Evolutionary conservation across 148 eudicot species (phyloP), one percentile per base, ranked within the genome.

Genomic region (Mesembryanthemum crystallinum): DNA sequence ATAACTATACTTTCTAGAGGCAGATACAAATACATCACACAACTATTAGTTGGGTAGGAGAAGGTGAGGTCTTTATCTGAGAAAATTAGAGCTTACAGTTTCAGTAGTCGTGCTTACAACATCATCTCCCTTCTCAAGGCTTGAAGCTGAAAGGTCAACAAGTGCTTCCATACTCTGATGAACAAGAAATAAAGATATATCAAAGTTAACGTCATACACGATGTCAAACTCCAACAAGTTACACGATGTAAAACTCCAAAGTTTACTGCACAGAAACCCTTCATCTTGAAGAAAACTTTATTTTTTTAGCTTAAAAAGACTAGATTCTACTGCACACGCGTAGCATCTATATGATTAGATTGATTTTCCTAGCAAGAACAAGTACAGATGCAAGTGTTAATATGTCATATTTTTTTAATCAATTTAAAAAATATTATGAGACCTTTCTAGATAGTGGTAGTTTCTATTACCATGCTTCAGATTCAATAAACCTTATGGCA

Each of bases 101-200:
- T 84, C 83, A 73, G 77, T 27, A 65, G 71, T 69, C 21, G 65
- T 49, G 84, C 85, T 72, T 69, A 80, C 28, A 76, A 82, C 71
- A 73, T 82, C 92, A 61, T 86, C 86, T 37, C 79, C 81, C 79
- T 88, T 82, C 77, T 85, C 86, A 37, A 86, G 78, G 43, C 77
- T 74, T 65, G 87, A 82, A 64, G 88, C 89, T 67, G 97, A 85
- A 27, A 87, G 57, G 52, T 90, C 91, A 62, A 90, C 81, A 73
- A 92, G 91, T 73, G 83, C 84, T 65, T 90, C 93, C 85, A 87
- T 79, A 79, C 95, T 87, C 97, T 92, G 84, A 75, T 81, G 67
- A 73, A 74, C 78, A 64, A 76, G 20, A 45, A 69, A 72, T 12
- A 25, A 1, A 42, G 51, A 23, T 18, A 57, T 30, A 65, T 67